Percentiles rank a stretch among this genome's conserved stretches.
phyloP scores from a whole-genome alignment of 306 rosid species.

The Begonia fuchsioides region DNA sequence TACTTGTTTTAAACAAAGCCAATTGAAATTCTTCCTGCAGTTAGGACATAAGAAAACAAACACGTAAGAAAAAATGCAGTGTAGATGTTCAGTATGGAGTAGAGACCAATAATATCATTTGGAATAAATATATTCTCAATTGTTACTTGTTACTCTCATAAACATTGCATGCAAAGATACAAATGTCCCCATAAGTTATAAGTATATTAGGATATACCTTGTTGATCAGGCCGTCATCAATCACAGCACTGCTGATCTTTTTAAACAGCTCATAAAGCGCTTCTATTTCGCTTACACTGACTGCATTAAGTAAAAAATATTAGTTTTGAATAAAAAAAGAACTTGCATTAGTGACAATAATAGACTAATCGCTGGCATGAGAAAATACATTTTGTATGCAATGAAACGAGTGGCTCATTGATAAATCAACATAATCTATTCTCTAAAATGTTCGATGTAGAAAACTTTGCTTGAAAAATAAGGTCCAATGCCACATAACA shows the following conservation, averaged over 20 bases:
- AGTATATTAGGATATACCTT: constrained; percentile 36
- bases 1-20: constrained; percentile 91
- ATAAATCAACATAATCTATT: no score
- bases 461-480: background rate
- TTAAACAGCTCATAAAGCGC: constrained; percentile 95
- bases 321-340: constrained; percentile 2
- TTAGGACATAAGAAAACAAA: background rate
- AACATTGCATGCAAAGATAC: background rate
- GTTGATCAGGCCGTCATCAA: constrained; percentile 91
- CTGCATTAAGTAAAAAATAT: constrained; percentile 28
- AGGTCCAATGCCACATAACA: constrained; percentile 1
- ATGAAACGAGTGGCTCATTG: background rate
- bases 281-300: constrained; percentile 96
- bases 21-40: constrained; percentile 93
- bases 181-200: background rate
- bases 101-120: background rate
- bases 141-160: background rate
- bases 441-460: background rate
- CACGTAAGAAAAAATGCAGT: background rate
- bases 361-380: background rate
- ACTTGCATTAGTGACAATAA: background rate
- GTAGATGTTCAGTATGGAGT: background rate
- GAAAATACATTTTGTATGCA: background rate
- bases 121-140: constrained; percentile 2
- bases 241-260: constrained; percentile 93